Percentiles rank a stretch among this genome's conserved stretches.
phyloP scores from a whole-genome alignment of 306 rosid genomes.

The Mucuna pruriens region DNA sequence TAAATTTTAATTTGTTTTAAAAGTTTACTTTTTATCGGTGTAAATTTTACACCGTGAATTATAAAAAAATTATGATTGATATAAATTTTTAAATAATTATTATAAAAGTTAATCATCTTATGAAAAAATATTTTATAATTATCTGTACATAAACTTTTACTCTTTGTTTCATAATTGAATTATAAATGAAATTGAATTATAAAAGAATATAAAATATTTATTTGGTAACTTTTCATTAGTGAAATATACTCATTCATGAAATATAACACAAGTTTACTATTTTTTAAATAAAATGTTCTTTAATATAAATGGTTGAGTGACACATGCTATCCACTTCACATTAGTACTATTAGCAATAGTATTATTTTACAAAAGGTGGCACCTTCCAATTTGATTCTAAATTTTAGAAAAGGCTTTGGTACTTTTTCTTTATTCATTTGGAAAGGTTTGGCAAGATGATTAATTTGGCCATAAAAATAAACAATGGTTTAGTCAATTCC shows the following conservation, averaged over 20 bases:
- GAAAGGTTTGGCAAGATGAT: conserved; percentile 42
- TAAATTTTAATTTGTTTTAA: neutral
- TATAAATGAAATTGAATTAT: neutral
- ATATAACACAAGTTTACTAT: neutral
- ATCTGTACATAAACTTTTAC: too few relatives aligned
- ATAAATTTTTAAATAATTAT: too few relatives aligned
- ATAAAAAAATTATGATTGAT: too few relatives aligned
- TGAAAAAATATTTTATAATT: too few relatives aligned
- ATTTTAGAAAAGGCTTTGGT: conserved; percentile 28
- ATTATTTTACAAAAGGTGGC: neutral
- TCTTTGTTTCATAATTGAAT: neutral
- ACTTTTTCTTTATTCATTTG: neutral
- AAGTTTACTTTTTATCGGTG: too few relatives aligned
- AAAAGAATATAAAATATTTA: neutral
- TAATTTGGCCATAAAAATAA: conserved; percentile 22
- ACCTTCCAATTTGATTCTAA: conserved; percentile 8
- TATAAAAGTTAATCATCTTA: too few relatives aligned
- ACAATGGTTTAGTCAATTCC: conserved; percentile 22
- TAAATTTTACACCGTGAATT: too few relatives aligned
- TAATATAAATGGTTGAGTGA: neutral
- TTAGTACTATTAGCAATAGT: neutral
- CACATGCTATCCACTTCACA: conserved; percentile 19
- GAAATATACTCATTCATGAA: neutral
- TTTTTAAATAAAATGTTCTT: neutral
- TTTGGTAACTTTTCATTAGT: neutral